Conservation (phyloP, 208 protist genomes). For the Herpetomonas samuelpessoai region DNA sequence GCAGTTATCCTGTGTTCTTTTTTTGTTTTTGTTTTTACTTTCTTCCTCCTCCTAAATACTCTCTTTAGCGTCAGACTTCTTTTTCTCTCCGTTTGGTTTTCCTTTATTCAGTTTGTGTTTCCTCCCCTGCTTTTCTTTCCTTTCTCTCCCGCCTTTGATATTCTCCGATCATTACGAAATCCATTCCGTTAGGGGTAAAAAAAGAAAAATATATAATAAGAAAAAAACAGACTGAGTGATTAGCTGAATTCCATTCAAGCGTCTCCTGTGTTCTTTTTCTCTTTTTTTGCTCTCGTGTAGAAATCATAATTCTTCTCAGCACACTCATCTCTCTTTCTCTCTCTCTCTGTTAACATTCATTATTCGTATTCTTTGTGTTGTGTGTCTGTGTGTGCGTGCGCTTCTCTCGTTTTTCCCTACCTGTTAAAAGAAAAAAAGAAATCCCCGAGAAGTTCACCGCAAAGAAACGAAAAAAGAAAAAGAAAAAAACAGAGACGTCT, state of each 20-base stretch:
- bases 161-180: neutral
- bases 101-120: neutral
- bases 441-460: neutral
- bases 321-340: too few relatives aligned
- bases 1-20: neutral
- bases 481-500: slow-evolving; percentile 3
- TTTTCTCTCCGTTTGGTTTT: too few relatives aligned
- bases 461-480: slow-evolving; percentile 8
- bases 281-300: too few relatives aligned
- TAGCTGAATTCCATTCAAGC: too few relatives aligned
- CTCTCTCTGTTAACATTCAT: too few relatives aligned
- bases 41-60: too few relatives aligned
- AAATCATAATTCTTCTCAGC: too few relatives aligned
- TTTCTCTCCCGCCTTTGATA: slow-evolving; percentile 1
- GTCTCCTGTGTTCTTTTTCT: neutral
- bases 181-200: neutral
- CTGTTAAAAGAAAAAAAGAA: slow-evolving; percentile 2
- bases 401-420: neutral
- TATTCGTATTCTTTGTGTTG: too few relatives aligned
- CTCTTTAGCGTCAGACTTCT: too few relatives aligned
- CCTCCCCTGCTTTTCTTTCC: neutral
- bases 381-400: too few relatives aligned
- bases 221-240: too few relatives aligned
- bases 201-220: neutral
- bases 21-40: slow-evolving; percentile 2